These are phyloP conservation scores for Aschersonia sp. DNA, from an alignment of 2,329 filamentous ascomycete genomes.

Conservation along the genomic window DNA sequence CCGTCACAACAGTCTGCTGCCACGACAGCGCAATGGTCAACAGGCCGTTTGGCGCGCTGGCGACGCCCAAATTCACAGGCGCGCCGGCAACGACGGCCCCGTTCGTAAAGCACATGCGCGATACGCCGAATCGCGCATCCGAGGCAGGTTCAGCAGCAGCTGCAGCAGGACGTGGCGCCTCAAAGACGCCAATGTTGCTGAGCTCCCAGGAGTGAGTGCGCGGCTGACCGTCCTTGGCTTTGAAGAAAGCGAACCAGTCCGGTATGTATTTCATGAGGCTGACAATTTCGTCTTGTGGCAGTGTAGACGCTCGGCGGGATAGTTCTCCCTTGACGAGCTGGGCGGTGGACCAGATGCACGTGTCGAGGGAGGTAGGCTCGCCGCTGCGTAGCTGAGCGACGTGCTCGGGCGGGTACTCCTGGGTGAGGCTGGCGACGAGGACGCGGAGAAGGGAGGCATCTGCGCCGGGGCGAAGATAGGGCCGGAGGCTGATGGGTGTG, in stretches of 20 bases:
- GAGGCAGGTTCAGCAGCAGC: background rate
- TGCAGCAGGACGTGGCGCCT: background rate
- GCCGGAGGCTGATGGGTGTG: slow-evolving; percentile 31
- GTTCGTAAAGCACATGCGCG: slow-evolving; percentile 34
- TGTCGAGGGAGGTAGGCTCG: background rate
- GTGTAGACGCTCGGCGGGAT: slow-evolving; percentile 13
- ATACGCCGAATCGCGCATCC: slow-evolving; percentile 18
- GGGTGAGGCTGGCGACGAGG: slow-evolving; percentile 21
- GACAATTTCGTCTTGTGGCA: slow-evolving; percentile 27
- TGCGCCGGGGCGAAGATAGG: slow-evolving; percentile 14
- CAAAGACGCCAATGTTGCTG: slow-evolving; percentile 35
- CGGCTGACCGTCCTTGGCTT: slow-evolving; percentile 24
- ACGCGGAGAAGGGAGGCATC: slow-evolving; percentile 20
- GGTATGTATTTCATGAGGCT: slow-evolving; percentile 25
- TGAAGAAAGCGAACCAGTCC: slow-evolving; percentile 28
- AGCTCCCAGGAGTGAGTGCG: slow-evolving; percentile 32
- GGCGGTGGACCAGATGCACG: slow-evolving; percentile 27
- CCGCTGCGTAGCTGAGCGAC: slow-evolving; percentile 12
- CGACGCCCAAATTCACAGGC: slow-evolving; percentile 29
- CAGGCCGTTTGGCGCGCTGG: slow-evolving; percentile 25
- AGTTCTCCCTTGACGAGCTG: slow-evolving; percentile 19
- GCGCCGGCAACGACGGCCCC: slow-evolving; percentile 27
- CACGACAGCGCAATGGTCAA: slow-evolving; percentile 30
- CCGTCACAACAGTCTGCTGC: slow-evolving; percentile 29
- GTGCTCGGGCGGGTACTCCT: slow-evolving; percentile 12